Base-by-base conservation (phyloP, 345 rosid genomes). In the Chamaenerion angustifolium region DNA sequence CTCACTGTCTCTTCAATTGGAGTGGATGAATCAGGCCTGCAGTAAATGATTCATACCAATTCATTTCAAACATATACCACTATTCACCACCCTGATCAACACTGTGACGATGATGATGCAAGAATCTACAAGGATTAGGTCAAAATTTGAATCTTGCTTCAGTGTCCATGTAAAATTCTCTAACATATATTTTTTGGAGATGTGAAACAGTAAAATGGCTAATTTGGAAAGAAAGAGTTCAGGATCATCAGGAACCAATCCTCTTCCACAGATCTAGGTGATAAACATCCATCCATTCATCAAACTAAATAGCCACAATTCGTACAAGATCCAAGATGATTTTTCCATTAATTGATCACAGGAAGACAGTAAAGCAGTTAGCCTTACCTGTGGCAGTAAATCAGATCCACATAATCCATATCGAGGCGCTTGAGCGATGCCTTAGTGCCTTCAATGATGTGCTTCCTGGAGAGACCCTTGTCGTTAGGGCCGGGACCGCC, bases 401-500 rank as follows among this genome's bases (percentile, higher is more conserved):
- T 66, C 46, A 92, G 66, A 64, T 92, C 98, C 11, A 84, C 90
- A 45, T 88, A 92, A 3, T 88, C 96, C 94, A 79, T 82, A 63
- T 92, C 94, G 31, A 92, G 88, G 44, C 98, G 47, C 65, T 87
- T 92, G 50, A 92, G 82, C 19, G 95, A 92, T 43, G 96, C 72
- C 70, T 87, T 82, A 13, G 98, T 84, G 27, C 98, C 98, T 71
- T 92, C 98, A 0, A 92, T 71, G 25, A 92, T 75, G 72, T 92
- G 95, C 64, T 92, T 92, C 55, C 98, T 65, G 42, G 89, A 83
- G 31, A 92, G 67, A 25, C 96, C 96, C 58, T 84, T 87, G 47
- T 92, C 98, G 51, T 92, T 92, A 19, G 96, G 98, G 31, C 96
- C 96, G 10, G 86, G 72, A 5, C 98, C 98, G 16, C 98, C 98